phyloP scores from a whole-genome alignment of 2,329 filamentous ascomycete species.

The Colletotrichum simmondsii region DNA sequence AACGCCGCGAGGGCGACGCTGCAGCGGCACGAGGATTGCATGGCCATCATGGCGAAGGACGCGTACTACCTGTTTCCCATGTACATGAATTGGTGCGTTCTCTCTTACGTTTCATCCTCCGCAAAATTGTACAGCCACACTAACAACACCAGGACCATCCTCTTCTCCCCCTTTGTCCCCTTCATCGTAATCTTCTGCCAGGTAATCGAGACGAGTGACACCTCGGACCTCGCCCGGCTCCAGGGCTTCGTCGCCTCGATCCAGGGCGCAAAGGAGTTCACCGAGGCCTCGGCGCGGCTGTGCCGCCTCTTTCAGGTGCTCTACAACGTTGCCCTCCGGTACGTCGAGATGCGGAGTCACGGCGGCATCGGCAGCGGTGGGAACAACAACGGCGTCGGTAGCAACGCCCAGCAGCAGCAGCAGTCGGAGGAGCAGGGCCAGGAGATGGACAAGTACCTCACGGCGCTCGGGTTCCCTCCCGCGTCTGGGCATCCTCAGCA shows the following conservation, averaged over 20 bases:
- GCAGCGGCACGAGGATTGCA: constrained; percentile 51
- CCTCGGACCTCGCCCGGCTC: constrained; percentile 57
- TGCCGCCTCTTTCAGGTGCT: constrained; percentile 69
- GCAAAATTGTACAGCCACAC: too few species aligned
- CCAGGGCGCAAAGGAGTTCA: constrained; percentile 56
- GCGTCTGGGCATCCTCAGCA: constrained; percentile 19
- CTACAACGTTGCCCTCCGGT: constrained; percentile 66
- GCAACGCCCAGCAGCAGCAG: constrained; percentile 32
- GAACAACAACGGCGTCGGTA: too few species aligned
- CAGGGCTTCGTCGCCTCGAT: constrained; percentile 62
- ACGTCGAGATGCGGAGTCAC: constrained; percentile 62
- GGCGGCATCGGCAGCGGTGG: too few species aligned
- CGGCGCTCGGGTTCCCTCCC: constrained; percentile 58
- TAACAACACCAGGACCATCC: constrained; percentile 48
- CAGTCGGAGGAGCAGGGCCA: constrained; percentile 42
- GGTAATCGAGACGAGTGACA: constrained; percentile 57
- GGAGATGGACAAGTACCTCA: constrained; percentile 63
- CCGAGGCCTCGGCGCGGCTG: constrained; percentile 62
- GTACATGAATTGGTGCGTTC: constrained; percentile 56
- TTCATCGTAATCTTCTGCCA: constrained; percentile 65
- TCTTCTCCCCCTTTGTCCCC: constrained; percentile 63
- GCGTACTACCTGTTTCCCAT: constrained; percentile 49
- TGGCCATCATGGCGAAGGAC: constrained; percentile 48
- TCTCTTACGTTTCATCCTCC: background rate
- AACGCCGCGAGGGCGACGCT: constrained; percentile 54